phyloP scores from a whole-genome alignment of 78 protist genomes.

The Planoprotostelium fungivorum region DNA sequence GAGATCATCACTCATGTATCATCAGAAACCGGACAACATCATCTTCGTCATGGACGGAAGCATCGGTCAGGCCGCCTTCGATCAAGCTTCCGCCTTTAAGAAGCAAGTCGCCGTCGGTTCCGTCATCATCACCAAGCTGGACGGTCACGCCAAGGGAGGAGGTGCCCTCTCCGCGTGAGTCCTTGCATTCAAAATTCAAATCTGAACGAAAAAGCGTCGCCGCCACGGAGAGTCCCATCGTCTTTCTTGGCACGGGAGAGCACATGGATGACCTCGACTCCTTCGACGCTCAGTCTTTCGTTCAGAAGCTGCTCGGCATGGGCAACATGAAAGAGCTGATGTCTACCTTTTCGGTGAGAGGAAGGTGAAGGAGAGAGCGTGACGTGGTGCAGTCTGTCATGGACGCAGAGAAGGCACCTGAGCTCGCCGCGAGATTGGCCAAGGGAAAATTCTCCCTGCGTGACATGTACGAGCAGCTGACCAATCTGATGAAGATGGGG shows the following conservation, averaged over 20 bases:
- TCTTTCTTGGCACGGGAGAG: conserved; percentile 92
- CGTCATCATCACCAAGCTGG: conserved; percentile 97
- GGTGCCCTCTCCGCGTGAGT: conserved; percentile 88
- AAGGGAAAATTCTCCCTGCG: conserved; percentile 85
- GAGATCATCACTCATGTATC: not conserved
- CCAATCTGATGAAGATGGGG: conserved; percentile 82
- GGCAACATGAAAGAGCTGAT: conserved; percentile 84
- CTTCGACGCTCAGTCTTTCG: conserved; percentile 82
- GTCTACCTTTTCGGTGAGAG: not conserved
- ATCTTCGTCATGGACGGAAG: conserved; percentile 96
- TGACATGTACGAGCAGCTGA: conserved; percentile 94
- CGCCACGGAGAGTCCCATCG: conserved; percentile 91
- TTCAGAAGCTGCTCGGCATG: conserved; percentile 87
- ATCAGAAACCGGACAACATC: conserved; percentile 86
- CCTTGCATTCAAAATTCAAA: not conserved
- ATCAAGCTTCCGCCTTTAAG: conserved; percentile 87
- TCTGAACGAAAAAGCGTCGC: conserved; percentile 68
- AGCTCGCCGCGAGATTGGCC: conserved; percentile 7
- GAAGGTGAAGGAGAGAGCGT: not conserved
- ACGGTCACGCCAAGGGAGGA: conserved; percentile 99
- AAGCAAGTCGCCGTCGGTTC: conserved; percentile 74
- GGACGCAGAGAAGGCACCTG: conserved; percentile 20
- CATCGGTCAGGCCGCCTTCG: conserved; percentile 94
- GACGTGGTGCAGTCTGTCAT: conserved; percentile 67
- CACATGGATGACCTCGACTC: conserved; percentile 85